Percentiles rank a stretch among this genome's conserved stretches.
Evolutionary conservation across 2,329 filamentous ascomycete species (phyloP).

Genomic region (Penicillium polonicum): DNA sequence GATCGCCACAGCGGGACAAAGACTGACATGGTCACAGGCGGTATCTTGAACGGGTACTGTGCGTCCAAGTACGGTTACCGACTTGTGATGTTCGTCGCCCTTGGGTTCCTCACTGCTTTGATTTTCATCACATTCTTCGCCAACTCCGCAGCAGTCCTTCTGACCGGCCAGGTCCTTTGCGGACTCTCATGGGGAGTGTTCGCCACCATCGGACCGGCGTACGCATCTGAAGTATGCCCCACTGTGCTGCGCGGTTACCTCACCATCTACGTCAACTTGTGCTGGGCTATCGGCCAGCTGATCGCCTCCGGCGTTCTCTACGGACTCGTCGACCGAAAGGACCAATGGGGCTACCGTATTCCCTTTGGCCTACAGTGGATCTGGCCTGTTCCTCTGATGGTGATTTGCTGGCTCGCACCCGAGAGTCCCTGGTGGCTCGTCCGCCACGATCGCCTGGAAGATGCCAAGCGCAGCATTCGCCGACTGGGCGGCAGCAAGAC

Average conservation of each 20-base stretch:
- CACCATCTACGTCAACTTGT: slow-evolving; percentile 42
- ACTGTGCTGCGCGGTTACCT: slow-evolving; percentile 31
- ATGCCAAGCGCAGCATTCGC: slow-evolving; percentile 22
- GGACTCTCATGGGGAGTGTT: slow-evolving; percentile 42
- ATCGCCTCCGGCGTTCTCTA: slow-evolving; percentile 32
- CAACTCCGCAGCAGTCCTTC: slow-evolving; percentile 43
- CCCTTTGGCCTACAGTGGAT: slow-evolving; percentile 35
- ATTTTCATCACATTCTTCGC: slow-evolving; percentile 55
- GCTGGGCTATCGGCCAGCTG: slow-evolving; percentile 37
- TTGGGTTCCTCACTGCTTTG: slow-evolving; percentile 45
- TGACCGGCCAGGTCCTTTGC: slow-evolving; percentile 51
- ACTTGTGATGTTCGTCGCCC: slow-evolving; percentile 44
- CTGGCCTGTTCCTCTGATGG: slow-evolving; percentile 26
- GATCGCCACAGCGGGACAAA: not conserved
- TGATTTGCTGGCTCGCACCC: slow-evolving; percentile 24
- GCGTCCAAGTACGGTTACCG: slow-evolving; percentile 43
- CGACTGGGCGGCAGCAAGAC: slow-evolving; percentile 25
- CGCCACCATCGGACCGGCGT: slow-evolving; percentile 28
- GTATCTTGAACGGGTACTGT: slow-evolving; percentile 31
- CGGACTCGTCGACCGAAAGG: slow-evolving; percentile 29
- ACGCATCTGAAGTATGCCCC: slow-evolving; percentile 32
- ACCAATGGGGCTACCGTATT: slow-evolving; percentile 42
- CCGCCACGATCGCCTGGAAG: slow-evolving; percentile 24
- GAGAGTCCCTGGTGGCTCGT: slow-evolving; percentile 31
- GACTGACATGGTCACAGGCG: slow-evolving; percentile 19